Evolutionary conservation across 1,139 yeast species (phyloP).

Genomic region (Geotrichum europaeum): DNA sequence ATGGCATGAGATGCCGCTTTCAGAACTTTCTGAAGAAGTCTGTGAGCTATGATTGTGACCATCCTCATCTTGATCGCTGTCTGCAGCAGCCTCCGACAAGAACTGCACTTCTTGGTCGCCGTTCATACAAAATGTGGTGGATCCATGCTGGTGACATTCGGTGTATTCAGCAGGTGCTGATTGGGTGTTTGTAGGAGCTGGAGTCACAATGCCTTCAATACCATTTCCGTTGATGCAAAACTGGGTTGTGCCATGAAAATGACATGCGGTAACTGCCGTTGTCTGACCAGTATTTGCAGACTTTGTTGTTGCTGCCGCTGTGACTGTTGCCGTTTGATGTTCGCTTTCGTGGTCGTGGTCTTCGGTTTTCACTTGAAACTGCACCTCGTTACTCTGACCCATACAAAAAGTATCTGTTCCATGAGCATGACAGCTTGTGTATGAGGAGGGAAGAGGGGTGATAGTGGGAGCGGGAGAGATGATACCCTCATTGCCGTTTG

Average conservation of each 20-base stretch:
- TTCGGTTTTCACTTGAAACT: slow-evolving; percentile 20
- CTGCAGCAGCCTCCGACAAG: slow-evolving; percentile 18
- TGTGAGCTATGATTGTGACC: background rate
- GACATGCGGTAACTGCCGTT: slow-evolving; percentile 32
- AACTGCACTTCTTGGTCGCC: slow-evolving; percentile 32
- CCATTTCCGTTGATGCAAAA: slow-evolving; percentile 33
- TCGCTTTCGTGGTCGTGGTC: slow-evolving; percentile 13
- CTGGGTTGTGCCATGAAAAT: slow-evolving; percentile 32
- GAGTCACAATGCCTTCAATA: slow-evolving; percentile 33
- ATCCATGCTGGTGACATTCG: slow-evolving; percentile 35
- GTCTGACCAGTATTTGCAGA: slow-evolving; percentile 12
- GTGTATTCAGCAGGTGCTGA: slow-evolving; percentile 31
- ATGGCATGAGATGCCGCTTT: slow-evolving; percentile 29
- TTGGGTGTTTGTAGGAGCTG: slow-evolving; percentile 30
- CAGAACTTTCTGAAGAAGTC: slow-evolving; percentile 18
- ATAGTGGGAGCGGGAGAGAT: slow-evolving; percentile 34
- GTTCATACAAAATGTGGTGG: slow-evolving; percentile 29
- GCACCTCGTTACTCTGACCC: slow-evolving; percentile 28
- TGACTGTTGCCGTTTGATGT: background rate
- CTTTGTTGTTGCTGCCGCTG: background rate
- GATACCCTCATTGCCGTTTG: background rate
- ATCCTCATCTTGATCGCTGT: background rate
- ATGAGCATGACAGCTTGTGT: slow-evolving; percentile 35
- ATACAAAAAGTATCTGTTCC: slow-evolving; percentile 32
- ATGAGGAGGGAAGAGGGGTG: slow-evolving; percentile 27